phyloP scores from a whole-genome alignment of 2,329 filamentous ascomycete species.

The Metarhizium rileyi region DNA sequence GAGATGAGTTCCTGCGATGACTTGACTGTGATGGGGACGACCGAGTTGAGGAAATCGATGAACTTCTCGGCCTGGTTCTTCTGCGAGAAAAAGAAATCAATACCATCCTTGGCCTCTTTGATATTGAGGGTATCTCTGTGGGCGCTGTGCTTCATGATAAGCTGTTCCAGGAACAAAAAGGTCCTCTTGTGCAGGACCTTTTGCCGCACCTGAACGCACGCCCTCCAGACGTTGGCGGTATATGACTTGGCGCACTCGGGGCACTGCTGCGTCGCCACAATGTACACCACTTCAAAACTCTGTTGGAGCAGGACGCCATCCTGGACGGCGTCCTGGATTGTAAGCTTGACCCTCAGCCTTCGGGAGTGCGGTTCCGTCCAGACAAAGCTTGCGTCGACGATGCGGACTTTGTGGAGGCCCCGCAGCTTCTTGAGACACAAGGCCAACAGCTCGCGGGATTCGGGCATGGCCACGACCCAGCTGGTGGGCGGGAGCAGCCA shows the following conservation, averaged over 20 bases:
- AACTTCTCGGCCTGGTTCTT: constrained; percentile 89
- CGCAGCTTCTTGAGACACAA: constrained; percentile 82
- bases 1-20: constrained; percentile 81
- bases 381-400: constrained; percentile 92
- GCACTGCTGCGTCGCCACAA: constrained; percentile 87
- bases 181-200: constrained; percentile 92
- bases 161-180: constrained; percentile 68
- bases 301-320: constrained; percentile 71
- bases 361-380: constrained; percentile 98
- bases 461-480: constrained; percentile 76
- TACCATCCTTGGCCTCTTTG: constrained; percentile 89
- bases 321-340: constrained; percentile 64
- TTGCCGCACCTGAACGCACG: constrained; percentile 87
- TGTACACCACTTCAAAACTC: constrained; percentile 87
- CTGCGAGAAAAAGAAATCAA: constrained; percentile 90
- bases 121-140: constrained; percentile 95
- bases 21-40: constrained; percentile 68
- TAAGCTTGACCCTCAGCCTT: constrained; percentile 89
- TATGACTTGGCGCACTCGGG: constrained; percentile 93
- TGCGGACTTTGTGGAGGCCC: constrained; percentile 79
- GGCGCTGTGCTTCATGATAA: constrained; percentile 88
- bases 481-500: constrained; percentile 80
- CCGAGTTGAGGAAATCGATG: constrained; percentile 78
- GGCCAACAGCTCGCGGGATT: constrained; percentile 87
- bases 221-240: constrained; percentile 92